phyloP scores from a whole-genome alignment of 306 rosid genomes.

The Cicer cuneatum region DNA sequence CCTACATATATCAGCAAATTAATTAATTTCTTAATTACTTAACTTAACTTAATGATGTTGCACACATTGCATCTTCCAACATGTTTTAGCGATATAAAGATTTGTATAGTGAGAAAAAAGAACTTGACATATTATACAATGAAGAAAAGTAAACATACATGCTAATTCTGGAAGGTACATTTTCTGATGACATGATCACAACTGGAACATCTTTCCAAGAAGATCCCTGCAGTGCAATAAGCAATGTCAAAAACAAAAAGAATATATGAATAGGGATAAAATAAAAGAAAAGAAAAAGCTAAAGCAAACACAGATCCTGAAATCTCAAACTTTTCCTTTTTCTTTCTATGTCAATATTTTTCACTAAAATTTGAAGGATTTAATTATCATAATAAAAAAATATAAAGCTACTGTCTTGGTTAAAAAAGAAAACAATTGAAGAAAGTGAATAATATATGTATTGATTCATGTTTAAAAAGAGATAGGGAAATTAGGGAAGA shows the following conservation, averaged over 20 bases:
- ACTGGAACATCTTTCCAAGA: slow-evolving; percentile 95
- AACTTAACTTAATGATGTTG: not conserved
- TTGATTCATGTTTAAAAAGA: slow-evolving; percentile 23
- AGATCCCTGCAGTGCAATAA: slow-evolving; percentile 72
- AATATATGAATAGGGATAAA: not conserved
- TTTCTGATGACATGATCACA: slow-evolving; percentile 95
- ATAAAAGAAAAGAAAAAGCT: slow-evolving; percentile 31
- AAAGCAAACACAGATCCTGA: slow-evolving; percentile 40
- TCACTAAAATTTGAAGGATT: slow-evolving; percentile 28
- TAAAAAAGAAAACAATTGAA: not conserved
- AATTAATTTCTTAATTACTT: not conserved
- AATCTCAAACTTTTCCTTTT: slow-evolving; percentile 40
- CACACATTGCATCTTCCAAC: not conserved
- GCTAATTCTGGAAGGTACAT: slow-evolving; percentile 88
- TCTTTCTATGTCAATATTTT: slow-evolving; percentile 24
- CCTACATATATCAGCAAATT: slow-evolving; percentile 49
- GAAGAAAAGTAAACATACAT: slow-evolving; percentile 54
- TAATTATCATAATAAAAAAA: not conserved
- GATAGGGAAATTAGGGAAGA: slow-evolving; percentile 49
- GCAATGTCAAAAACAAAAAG: slow-evolving; percentile 40
- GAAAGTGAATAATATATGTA: not conserved
- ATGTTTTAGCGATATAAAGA: too few species aligned
- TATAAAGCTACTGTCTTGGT: not conserved
- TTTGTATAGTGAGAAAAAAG: too few species aligned
- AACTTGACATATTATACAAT: not conserved